Evolutionary conservation across 192 early-diverging fungal genomes (phyloP), one percentile per base, ranked within the genome.

Genomic region (Chytriomyces sp.): DNA sequence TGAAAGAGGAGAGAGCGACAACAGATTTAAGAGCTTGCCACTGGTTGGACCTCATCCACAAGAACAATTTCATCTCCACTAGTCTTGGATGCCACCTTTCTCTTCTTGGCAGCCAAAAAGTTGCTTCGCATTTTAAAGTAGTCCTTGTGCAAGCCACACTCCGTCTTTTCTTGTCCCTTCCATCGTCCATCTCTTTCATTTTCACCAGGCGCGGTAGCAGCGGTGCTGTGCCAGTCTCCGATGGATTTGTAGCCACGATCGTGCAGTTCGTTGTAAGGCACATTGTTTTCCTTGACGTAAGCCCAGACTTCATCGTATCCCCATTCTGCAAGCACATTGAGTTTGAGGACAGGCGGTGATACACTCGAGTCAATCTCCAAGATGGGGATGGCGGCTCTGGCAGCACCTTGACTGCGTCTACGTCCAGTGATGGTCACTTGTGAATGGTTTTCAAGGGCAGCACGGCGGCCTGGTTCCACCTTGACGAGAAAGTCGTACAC

Each of bases 91-190:
- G 72, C 64, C 46, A 61, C 66, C 71, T 91, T 89, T 80, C 87
- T 84, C 86, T 91, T 89, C 85, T 95, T 92, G 43, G 91, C 86
- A 0, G 92, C 93, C 69, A 93, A 76, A 81, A 91, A 96, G 45
- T 87, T 88, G 6, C 91, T 86, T 43, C 93, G 85, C 93, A 96
- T 95, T 83, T 93, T 92, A 82, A 97, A 94, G 82, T 97, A 98
- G 79, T 98, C 95, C 83, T 97, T 96, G 86, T 98, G 97, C 48
- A 98, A 79, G 0, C 97, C 97, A 79, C 97, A 98, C 84, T 98
- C 97, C 2, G 92, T 91, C 86, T 98, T 97, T 67, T 92, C 86
- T 65, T 91, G 86, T 6, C 94, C 94, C 63, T 88, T 85, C 95
- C 95, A 98, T 60, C 97, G 89, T 13, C 97, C 97, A 20, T 88